Conservation (phyloP, 768 basidiomycete species). For the Pulveroboletus sp. region DNA sequence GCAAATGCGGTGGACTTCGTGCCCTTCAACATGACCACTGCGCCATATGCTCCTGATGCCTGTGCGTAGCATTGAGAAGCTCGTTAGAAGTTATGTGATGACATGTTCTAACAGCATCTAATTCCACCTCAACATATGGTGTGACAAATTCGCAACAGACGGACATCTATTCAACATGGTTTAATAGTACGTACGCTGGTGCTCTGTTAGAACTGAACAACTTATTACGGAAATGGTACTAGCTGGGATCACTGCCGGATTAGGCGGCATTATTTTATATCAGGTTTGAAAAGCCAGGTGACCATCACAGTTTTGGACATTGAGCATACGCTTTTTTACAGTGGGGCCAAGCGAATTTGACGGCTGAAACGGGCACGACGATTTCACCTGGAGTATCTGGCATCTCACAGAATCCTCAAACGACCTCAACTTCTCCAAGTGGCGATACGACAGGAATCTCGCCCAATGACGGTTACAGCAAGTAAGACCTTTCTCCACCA, state of each 20-base stretch:
- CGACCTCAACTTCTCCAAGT: constrained; percentile 30
- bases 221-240: constrained; percentile 6
- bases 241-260: constrained; percentile 40
- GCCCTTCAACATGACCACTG: constrained; percentile 52
- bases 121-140: constrained; percentile 37
- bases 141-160: constrained; percentile 51
- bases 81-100: neutral
- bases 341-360: constrained; percentile 55
- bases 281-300: constrained; percentile 21
- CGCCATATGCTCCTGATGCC: constrained; percentile 36
- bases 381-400: constrained; percentile 33
- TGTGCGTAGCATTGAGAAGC: constrained; percentile 17
- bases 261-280: constrained; percentile 25
- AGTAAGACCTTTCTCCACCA: constrained; percentile 17
- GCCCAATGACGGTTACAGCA: constrained; percentile 63
- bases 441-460: constrained; percentile 43
- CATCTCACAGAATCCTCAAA: constrained; percentile 26
- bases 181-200: constrained; percentile 36
- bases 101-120: constrained; percentile 10
- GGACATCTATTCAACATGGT: constrained; percentile 51
- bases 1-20: constrained; percentile 49
- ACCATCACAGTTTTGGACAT: neutral
- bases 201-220: neutral
- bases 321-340: constrained; percentile 22
- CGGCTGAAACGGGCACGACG: constrained; percentile 42